Percentiles rank a stretch among this genome's conserved stretches.
These are phyloP conservation scores for Beauveria sp. DNA, from an alignment of 2,329 filamentous ascomycete genomes.

Conservation along the genomic window DNA sequence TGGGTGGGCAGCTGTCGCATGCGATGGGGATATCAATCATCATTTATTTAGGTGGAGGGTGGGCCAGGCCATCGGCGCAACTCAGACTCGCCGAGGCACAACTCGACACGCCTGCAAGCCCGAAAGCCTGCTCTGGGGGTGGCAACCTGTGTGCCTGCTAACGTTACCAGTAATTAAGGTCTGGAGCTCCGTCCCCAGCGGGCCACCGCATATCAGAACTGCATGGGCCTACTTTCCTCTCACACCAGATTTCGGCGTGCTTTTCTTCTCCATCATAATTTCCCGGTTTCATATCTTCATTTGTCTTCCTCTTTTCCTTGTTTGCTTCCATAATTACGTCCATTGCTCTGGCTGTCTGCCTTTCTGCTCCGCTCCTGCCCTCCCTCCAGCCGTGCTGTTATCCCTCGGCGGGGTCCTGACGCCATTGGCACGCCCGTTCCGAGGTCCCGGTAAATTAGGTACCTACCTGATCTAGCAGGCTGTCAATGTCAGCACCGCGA, in stretches of 20 bases:
- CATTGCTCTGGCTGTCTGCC: not conserved
- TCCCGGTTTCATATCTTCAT: not conserved
- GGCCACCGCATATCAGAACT: not conserved
- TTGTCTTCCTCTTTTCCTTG: not conserved
- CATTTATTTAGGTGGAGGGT: not conserved
- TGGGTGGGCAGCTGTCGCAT: not conserved
- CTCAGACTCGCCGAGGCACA: constrained; percentile 9
- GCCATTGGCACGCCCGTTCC: constrained; percentile 12
- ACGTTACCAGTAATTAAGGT: not conserved
- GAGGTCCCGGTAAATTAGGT: constrained; percentile 9
- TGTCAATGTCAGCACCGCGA: not conserved
- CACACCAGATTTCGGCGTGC: not conserved
- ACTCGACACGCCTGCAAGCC: not conserved
- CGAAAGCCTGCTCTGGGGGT: not conserved
- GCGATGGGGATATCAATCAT: not conserved
- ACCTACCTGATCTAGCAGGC: not conserved
- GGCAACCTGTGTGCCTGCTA: not conserved
- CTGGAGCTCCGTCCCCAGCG: not conserved
- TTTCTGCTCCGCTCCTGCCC: not conserved
- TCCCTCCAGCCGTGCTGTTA: not conserved
- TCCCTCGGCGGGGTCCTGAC: constrained; percentile 12
- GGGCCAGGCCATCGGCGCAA: not conserved
- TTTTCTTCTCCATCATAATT: not conserved
- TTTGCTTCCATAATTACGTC: not conserved
- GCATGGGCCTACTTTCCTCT: not conserved